Evolutionary conservation across 176 grass and related monocot species (phyloP).

Genomic region (Metroxylon sagu): DNA sequence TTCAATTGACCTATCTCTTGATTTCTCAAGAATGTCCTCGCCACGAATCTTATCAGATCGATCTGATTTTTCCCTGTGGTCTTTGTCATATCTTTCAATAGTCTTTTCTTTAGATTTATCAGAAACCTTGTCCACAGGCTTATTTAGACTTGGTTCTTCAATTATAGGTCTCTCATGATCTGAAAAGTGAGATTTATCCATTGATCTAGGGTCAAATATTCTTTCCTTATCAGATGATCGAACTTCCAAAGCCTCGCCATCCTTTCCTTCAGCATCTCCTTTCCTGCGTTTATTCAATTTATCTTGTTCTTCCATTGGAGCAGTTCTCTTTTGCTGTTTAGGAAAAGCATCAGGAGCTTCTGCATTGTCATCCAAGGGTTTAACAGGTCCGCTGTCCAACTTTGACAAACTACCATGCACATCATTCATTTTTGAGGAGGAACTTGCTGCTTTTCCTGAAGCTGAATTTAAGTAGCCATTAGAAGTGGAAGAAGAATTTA

Average conservation of each 20-base stretch:
- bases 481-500: conserved; percentile 17
- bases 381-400: conserved; percentile 26
- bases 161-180: conserved; percentile 50
- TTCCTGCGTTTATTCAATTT: conserved; percentile 70
- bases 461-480: conserved; percentile 35
- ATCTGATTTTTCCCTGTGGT: conserved; percentile 55
- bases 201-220: conserved; percentile 22
- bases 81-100: conserved; percentile 68
- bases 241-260: conserved; percentile 38
- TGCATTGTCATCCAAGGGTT: conserved; percentile 29
- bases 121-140: conserved; percentile 12
- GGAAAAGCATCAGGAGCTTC: conserved; percentile 33
- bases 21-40: conserved; percentile 58
- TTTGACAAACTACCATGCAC: conserved; percentile 4
- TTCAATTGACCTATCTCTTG: conserved; percentile 57
- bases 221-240: conserved; percentile 39
- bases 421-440: conserved; percentile 30
- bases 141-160: conserved; percentile 49
- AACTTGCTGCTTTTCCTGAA: conserved; percentile 28
- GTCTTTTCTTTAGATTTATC: conserved; percentile 39
- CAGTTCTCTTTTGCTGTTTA: conserved; percentile 64
- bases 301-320: conserved; percentile 56
- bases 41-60: conserved; percentile 42
- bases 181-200: conserved; percentile 40
- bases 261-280: conserved; percentile 47